phyloP scores from a whole-genome alignment of 2,329 filamentous ascomycete species.

The Epichloe festucae region DNA sequence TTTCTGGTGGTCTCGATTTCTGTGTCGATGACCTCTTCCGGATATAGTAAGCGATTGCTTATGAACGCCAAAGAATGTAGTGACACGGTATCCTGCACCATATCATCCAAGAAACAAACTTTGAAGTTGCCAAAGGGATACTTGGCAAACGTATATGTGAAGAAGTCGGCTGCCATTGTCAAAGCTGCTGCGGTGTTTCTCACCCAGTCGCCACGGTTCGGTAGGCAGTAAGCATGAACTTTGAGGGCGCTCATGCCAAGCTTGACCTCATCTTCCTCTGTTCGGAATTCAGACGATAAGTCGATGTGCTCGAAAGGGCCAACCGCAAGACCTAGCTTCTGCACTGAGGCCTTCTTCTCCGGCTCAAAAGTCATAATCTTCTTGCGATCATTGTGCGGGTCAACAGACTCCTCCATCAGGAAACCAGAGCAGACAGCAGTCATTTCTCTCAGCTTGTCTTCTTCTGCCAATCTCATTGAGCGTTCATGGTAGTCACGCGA shows the following conservation, averaged over 20 bases:
- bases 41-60: slow-evolving; percentile 75
- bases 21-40: slow-evolving; percentile 72
- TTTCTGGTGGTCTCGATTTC: slow-evolving; percentile 70
- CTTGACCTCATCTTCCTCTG: slow-evolving; percentile 83
- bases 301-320: slow-evolving; percentile 93
- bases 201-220: slow-evolving; percentile 67
- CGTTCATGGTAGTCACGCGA: slow-evolving; percentile 28
- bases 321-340: slow-evolving; percentile 85
- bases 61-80: slow-evolving; percentile 77
- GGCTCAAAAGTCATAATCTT: slow-evolving; percentile 82
- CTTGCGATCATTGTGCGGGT: slow-evolving; percentile 63
- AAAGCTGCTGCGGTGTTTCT: slow-evolving; percentile 78
- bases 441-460: slow-evolving; percentile 82
- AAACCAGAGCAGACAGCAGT: slow-evolving; percentile 84
- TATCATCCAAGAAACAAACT: slow-evolving; percentile 86
- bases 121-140: slow-evolving; percentile 92
- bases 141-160: slow-evolving; percentile 75
- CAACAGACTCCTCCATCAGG: slow-evolving; percentile 67
- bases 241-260: slow-evolving; percentile 79
- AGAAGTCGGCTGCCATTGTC: slow-evolving; percentile 78
- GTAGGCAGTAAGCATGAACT: slow-evolving; percentile 83
- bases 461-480: slow-evolving; percentile 43
- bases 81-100: slow-evolving; percentile 59
- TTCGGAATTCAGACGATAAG: slow-evolving; percentile 70
- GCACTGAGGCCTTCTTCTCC: slow-evolving; percentile 61